phyloP scores from a whole-genome alignment of 2,329 filamentous ascomycete species.

The Chaetomium olivaceum region DNA sequence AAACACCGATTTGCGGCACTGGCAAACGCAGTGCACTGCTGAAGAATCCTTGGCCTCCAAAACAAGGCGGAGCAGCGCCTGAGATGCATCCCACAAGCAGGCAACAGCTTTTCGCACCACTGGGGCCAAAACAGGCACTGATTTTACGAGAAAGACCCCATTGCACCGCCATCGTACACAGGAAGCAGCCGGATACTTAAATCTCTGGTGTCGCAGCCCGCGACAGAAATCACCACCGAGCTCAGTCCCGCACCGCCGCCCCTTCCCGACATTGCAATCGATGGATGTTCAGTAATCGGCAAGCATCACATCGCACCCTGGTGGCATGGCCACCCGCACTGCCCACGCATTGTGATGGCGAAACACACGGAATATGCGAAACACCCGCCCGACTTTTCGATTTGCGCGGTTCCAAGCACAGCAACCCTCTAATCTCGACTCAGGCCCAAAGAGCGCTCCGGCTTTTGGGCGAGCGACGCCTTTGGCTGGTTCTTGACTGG shows the following conservation, averaged over 20 bases:
- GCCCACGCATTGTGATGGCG: not conserved
- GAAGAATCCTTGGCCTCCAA: slow-evolving; percentile 7
- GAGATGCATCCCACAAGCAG: slow-evolving; percentile 18
- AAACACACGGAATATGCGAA: not conserved
- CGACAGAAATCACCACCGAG: not conserved
- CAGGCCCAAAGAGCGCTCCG: not conserved
- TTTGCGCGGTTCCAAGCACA: not conserved
- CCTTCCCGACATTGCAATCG: not conserved
- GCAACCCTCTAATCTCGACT: not conserved
- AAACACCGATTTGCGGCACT: slow-evolving; percentile 18
- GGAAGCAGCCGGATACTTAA: slow-evolving; percentile 11
- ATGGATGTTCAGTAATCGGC: slow-evolving; percentile 13
- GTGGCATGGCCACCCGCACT: not conserved
- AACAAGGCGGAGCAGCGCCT: slow-evolving; percentile 19
- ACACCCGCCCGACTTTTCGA: not conserved
- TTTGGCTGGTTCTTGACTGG: slow-evolving; percentile 1
- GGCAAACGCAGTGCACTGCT: not conserved
- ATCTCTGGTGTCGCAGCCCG: not conserved
- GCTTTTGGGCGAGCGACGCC: not conserved
- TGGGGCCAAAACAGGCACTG: slow-evolving; percentile 8
- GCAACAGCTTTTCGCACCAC: slow-evolving; percentile 17
- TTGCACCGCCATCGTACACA: not conserved
- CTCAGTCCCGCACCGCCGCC: not conserved
- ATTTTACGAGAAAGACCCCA: slow-evolving; percentile 7
- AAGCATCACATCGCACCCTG: not conserved